Evolutionary conservation across 108 stramenopile species (phyloP).

Genomic region (Asterionellopsis glacialis): DNA sequence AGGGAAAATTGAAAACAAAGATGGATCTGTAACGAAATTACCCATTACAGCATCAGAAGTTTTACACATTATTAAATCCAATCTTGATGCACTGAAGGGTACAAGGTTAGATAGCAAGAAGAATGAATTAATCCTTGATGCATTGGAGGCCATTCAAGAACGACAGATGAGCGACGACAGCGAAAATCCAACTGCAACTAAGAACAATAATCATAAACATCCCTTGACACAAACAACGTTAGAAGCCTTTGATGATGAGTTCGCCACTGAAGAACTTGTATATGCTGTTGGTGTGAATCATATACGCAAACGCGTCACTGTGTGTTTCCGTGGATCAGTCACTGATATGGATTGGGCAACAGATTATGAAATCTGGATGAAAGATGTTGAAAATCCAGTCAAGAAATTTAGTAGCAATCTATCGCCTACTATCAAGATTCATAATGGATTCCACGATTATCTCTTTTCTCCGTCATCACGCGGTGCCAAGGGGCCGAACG

Average conservation of each 20-base stretch:
- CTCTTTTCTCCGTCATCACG: slow-evolving; percentile 2
- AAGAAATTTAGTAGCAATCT: neutral
- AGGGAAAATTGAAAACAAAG: slow-evolving; percentile 18
- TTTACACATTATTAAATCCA: slow-evolving; percentile 20
- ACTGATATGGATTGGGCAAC: slow-evolving; percentile 55
- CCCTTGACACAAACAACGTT: slow-evolving; percentile 15
- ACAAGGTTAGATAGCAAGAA: slow-evolving; percentile 33
- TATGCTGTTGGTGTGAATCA: slow-evolving; percentile 55
- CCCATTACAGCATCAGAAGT: slow-evolving; percentile 37
- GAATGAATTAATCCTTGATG: slow-evolving; percentile 24
- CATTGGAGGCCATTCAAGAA: slow-evolving; percentile 17
- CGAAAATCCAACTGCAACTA: neutral
- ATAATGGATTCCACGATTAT: slow-evolving; percentile 51
- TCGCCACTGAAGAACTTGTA: slow-evolving; percentile 49
- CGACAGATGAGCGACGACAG: neutral
- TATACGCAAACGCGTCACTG: slow-evolving; percentile 36
- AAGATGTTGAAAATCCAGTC: slow-evolving; percentile 44
- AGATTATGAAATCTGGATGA: slow-evolving; percentile 46
- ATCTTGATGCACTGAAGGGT: slow-evolving; percentile 29
- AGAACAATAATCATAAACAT: slow-evolving; percentile 1
- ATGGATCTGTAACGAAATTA: slow-evolving; percentile 15
- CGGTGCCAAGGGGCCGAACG: neutral
- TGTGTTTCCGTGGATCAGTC: slow-evolving; percentile 45
- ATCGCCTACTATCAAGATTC: slow-evolving; percentile 30
- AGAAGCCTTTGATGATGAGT: slow-evolving; percentile 42